Evolutionary conservation across 1,139 yeast species (phyloP), one percentile per base, ranked within the genome.

Genomic region (Hanseniaspora gamundiae): DNA sequence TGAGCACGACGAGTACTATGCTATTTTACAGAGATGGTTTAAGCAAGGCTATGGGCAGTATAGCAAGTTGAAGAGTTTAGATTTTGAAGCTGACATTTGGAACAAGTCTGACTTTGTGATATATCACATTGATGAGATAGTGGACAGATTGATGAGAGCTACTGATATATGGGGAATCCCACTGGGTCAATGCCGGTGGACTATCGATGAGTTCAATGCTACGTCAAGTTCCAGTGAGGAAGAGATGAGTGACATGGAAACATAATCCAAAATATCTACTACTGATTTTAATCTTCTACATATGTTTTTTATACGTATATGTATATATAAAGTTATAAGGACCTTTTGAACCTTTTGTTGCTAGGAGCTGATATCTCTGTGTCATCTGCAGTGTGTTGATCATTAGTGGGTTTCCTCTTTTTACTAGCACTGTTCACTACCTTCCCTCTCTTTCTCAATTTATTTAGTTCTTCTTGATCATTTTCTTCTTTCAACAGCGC

Each of bases 401-500:
- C 51, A 24, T 49, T 49, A 13, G 56, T 60, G 42, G 59, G 54
- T 45, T 62, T 56, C 50, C 66, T 61, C 50, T 61, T 64, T 28
- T 50, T 50, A 26, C 41, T 52, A 21, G 47, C 35, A 19, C 56
- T 56, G 24, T 51, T 50, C 7, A 49, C 42, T 2, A 59, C 48
- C 46, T 53, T 55, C 2, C 62, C 62, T 5, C 52, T 39, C 42
- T 53, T 54, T 39, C 57, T 53, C 38, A 59, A 44, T 40, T 50
- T 52, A 30, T 54, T 56, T 40, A 57, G 39, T 40, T 59, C 57
- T 26, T 47, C 45, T 29, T 77, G 74, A 53, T 78, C 85, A n/a
- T 8, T 14, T 2, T 36, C 39, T 13, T 36, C 39, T 29, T 74
- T 78, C 47, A 91, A 67, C 42, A 88, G 66, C 13, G 78, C 70